Evolutionary conservation across 2,329 filamentous ascomycete genomes (phyloP).

Genomic region (Aureobasidium melanogenum): DNA sequence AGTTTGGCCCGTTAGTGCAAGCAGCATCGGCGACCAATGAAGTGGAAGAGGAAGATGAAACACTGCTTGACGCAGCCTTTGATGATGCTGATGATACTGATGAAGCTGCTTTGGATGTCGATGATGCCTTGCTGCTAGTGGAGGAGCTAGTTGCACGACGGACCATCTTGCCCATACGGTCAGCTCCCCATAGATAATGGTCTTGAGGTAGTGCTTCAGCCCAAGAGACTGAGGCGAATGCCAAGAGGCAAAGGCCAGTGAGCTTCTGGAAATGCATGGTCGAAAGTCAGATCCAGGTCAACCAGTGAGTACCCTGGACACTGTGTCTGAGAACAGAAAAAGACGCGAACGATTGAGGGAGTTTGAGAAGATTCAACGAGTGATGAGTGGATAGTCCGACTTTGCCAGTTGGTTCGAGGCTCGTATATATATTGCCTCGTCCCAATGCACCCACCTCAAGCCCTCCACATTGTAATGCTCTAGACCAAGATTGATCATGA

Average conservation of each 20-base stretch:
- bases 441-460: background rate
- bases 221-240: conserved; percentile 12
- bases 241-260: conserved; percentile 11
- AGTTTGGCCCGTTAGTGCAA: conserved; percentile 33
- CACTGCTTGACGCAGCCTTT: background rate
- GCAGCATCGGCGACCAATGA: conserved; percentile 18
- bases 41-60: conserved; percentile 2
- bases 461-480: background rate
- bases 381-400: background rate
- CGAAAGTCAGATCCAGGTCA: background rate
- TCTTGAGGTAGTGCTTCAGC: conserved; percentile 1
- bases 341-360: conserved; percentile 7
- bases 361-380: conserved; percentile 7
- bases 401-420: background rate
- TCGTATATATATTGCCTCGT: conserved; percentile 9
- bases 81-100: background rate
- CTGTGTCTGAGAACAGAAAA: background rate
- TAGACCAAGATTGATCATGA: background rate
- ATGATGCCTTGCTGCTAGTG: background rate
- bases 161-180: conserved; percentile 15
- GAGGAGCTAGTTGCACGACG: background rate
- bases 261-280: conserved; percentile 14
- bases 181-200: conserved; percentile 14
- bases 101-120: background rate
- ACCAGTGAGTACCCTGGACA: background rate